These are phyloP conservation scores for Hypericum androsaemum DNA, from an alignment of 345 rosid genomes.

Conservation along the genomic window DNA sequence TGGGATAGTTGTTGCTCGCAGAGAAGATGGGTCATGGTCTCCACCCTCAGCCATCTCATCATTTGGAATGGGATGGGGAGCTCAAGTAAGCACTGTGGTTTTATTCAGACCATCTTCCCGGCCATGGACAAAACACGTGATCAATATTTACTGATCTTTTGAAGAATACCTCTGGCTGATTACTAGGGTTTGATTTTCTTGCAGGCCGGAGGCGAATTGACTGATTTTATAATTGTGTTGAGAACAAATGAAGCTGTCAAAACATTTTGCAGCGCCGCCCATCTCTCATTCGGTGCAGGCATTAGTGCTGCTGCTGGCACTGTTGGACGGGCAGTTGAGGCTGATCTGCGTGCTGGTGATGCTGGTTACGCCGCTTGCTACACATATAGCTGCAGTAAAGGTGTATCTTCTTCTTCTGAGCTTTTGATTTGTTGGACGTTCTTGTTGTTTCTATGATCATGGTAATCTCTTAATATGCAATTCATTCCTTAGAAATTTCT, in stretches of 20 bases:
- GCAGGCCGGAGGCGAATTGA: constrained; percentile 96
- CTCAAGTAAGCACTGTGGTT: constrained; percentile 50
- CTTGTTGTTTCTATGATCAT: no score
- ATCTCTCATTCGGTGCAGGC: constrained; percentile 88
- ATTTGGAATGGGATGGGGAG: constrained; percentile 95
- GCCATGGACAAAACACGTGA: background rate
- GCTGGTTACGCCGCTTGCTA: constrained; percentile 95
- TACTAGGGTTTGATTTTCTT: constrained; percentile 11
- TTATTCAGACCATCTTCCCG: background rate
- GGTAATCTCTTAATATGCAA: no score
- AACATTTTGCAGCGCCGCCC: constrained; percentile 79
- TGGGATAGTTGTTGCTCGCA: constrained; percentile 74
- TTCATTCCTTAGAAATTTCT: no score
- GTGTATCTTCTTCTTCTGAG: constrained; percentile 23
- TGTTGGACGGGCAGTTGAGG: constrained; percentile 78
- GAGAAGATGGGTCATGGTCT: constrained; percentile 95
- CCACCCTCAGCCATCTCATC: constrained; percentile 94
- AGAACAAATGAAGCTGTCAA: constrained; percentile 74
- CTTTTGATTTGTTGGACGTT: background rate
- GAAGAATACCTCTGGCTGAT: background rate
- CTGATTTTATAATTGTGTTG: constrained; percentile 81
- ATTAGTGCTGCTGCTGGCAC: constrained; percentile 81
- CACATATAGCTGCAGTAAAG: constrained; percentile 97
- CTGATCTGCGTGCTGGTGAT: constrained; percentile 82
- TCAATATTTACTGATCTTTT: background rate